Conservation (phyloP, 2,329 filamentous ascomycete genomes). For the Furcasterigmium furcatum region DNA sequence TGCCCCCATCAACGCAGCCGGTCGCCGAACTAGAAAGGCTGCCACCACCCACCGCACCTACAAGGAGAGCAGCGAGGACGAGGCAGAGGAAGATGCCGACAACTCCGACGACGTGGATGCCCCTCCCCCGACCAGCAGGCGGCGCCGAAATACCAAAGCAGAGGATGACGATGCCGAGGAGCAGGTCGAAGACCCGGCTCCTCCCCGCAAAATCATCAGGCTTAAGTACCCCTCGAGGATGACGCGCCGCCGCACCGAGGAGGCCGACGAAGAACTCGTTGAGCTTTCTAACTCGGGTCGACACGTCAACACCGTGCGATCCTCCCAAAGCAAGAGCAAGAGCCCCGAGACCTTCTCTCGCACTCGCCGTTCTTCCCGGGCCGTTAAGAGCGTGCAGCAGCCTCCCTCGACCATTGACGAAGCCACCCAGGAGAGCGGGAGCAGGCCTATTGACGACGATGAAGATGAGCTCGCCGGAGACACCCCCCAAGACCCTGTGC, state of each 20-base stretch:
- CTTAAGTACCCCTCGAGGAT: conserved; percentile 43
- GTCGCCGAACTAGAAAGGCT: conserved; percentile 44
- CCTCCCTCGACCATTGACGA: conserved; percentile 47
- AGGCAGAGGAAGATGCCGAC: conserved; percentile 26
- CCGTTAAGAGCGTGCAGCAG: conserved; percentile 47
- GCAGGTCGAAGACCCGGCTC: conserved; percentile 7
- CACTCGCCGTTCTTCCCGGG: conserved; percentile 42
- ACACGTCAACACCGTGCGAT: conserved; percentile 45
- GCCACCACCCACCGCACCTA: conserved; percentile 43
- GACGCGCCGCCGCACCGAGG: conserved; percentile 52
- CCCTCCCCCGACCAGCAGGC: too few species aligned
- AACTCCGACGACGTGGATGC: conserved; percentile 20
- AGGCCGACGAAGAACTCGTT: conserved; percentile 51
- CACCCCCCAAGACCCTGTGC: conserved; percentile 31
- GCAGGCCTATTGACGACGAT: conserved; percentile 29
- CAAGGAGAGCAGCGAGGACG: conserved; percentile 41
- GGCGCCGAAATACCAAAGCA: too few species aligned
- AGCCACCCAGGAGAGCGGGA: conserved; percentile 49
- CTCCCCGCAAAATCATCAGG: conserved; percentile 38
- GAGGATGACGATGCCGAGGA: conserved; percentile 17
- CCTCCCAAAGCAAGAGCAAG: conserved; percentile 48
- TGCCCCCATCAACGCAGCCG: conserved; percentile 41
- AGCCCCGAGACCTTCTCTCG: conserved; percentile 51
- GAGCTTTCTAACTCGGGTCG: conserved; percentile 60
- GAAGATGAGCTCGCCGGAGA: conserved; percentile 35